These are phyloP conservation scores for Guyanaporus albipodus DNA, from an alignment of 768 basidiomycete genomes.

Conservation along the genomic window DNA sequence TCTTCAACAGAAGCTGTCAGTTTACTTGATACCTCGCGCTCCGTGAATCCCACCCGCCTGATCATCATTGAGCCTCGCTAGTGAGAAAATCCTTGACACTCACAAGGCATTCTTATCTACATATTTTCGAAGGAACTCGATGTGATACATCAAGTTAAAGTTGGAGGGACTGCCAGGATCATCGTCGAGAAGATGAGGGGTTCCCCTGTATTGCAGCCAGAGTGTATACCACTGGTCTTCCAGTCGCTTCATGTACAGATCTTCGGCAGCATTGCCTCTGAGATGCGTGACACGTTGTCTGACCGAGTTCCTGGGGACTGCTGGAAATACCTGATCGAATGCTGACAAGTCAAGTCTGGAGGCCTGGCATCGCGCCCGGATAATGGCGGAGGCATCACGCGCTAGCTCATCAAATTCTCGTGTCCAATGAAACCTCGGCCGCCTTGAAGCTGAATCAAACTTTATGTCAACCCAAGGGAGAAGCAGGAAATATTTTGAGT, in stretches of 20 bases:
- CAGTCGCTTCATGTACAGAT: constrained; percentile 71
- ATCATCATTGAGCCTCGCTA: constrained; percentile 11
- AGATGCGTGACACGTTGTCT: constrained; percentile 64
- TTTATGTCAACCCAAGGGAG: constrained; percentile 1
- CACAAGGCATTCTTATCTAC: constrained; percentile 87
- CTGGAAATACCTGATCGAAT: constrained; percentile 75
- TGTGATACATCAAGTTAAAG: constrained; percentile 77
- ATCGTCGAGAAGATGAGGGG: constrained; percentile 63
- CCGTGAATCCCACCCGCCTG: constrained; percentile 63
- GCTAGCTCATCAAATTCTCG: constrained; percentile 85
- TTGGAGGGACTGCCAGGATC: constrained; percentile 62
- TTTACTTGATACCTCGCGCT: constrained; percentile 35
- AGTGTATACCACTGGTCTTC: constrained; percentile 80
- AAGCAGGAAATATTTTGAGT: background rate
- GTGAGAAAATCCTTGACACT: constrained; percentile 31
- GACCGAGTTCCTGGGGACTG: constrained; percentile 67
- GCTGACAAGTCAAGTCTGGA: constrained; percentile 67
- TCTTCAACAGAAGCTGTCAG: constrained; percentile 44
- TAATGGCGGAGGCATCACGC: constrained; percentile 78
- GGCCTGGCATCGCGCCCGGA: constrained; percentile 70
- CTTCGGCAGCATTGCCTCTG: constrained; percentile 58
- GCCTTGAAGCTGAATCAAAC: constrained; percentile 30
- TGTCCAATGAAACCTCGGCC: constrained; percentile 80
- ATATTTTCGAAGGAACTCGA: constrained; percentile 75
- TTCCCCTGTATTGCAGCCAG: constrained; percentile 70